Percentiles rank a stretch among this genome's conserved stretches.
These are phyloP conservation scores for Fusarium nurragi DNA, from an alignment of 2,329 filamentous ascomycete species.

Conservation along the genomic window DNA sequence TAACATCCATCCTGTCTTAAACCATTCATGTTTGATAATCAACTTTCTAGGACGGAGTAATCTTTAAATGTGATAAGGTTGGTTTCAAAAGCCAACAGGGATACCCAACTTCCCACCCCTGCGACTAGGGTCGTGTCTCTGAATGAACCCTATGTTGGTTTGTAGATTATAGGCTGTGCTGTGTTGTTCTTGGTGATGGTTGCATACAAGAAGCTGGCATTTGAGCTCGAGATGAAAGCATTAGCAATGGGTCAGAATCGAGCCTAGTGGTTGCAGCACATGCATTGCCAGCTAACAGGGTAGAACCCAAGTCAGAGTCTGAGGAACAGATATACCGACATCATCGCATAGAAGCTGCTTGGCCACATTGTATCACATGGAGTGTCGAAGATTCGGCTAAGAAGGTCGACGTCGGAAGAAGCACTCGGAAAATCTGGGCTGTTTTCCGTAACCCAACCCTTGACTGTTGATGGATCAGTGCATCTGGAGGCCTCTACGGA, in stretches of 20 bases:
- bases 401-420: conserved; percentile 11
- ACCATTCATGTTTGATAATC: background rate
- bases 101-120: background rate
- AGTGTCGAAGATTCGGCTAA: background rate
- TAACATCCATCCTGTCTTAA: background rate
- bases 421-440: background rate
- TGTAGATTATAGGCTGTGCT: background rate
- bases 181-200: background rate
- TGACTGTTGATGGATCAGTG: background rate
- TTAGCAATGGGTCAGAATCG: background rate
- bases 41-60: background rate
- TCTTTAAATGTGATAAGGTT: conserved; percentile 12
- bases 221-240: background rate
- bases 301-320: background rate
- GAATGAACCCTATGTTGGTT: conserved; percentile 2
- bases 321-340: background rate
- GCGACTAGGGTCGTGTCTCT: background rate
- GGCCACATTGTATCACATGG: background rate
- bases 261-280: background rate
- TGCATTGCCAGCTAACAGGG: conserved; percentile 8
- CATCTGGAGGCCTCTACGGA: conserved; percentile 31
- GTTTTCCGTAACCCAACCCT: background rate
- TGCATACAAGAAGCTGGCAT: background rate
- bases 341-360: background rate
- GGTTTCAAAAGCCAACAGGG: background rate